Conservation (phyloP, 192 early-diverging fungal species). For the Coemansia aciculifera region DNA sequence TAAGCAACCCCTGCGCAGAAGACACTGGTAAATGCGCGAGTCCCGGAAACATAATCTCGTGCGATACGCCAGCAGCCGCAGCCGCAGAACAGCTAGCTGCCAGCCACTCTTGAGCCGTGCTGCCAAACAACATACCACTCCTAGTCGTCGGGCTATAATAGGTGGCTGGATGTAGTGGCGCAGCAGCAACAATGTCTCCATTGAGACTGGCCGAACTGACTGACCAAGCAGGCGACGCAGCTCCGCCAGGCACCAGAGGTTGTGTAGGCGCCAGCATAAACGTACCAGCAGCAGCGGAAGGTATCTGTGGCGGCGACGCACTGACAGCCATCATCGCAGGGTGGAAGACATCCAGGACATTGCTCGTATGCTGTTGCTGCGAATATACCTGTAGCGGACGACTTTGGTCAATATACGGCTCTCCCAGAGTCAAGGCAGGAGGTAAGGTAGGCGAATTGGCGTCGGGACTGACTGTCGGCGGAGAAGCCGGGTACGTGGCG, state of each 20-base stretch:
- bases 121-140: background rate
- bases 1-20: background rate
- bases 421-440: background rate
- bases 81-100: background rate
- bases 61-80: background rate
- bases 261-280: slow-evolving; percentile 2
- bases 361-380: background rate
- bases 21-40: background rate
- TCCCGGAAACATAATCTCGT: slow-evolving; percentile 21
- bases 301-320: background rate
- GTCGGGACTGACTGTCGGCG: slow-evolving; percentile 3
- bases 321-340: background rate
- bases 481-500: slow-evolving; percentile 1
- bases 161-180: slow-evolving; percentile 13
- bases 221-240: slow-evolving; percentile 40
- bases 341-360: background rate
- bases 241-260: background rate
- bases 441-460: background rate
- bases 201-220: slow-evolving; percentile 32
- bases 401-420: slow-evolving; percentile 10
- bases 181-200: slow-evolving; percentile 12
- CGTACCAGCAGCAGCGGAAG: background rate
- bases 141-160: background rate
- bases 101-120: slow-evolving; percentile 18
- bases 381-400: background rate